Percentiles rank a stretch among this genome's conserved stretches.
Conservation (phyloP, 2,329 filamentous ascomycete species). For the Triangularia setosa region DNA sequence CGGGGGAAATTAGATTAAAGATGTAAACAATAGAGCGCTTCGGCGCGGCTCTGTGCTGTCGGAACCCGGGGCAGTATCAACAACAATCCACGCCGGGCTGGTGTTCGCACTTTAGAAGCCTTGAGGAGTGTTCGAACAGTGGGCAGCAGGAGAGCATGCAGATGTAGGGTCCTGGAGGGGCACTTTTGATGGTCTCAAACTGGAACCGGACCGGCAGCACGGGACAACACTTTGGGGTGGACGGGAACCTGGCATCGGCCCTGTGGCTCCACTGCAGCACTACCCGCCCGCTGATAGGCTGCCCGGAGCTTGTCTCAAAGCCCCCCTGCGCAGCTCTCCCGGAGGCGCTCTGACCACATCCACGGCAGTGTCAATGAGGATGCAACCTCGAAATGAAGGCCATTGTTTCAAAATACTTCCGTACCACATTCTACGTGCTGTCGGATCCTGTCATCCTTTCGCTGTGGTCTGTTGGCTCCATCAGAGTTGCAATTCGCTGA, state of each 20-base stretch:
- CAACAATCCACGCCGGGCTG: not conserved
- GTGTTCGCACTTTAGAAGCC: not conserved
- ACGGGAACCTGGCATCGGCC: not conserved
- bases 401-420: slow-evolving; percentile 20
- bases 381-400: slow-evolving; percentile 20
- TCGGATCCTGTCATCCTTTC: not conserved
- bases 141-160: not conserved
- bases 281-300: slow-evolving; percentile 11
- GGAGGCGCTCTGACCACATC: slow-evolving; percentile 9
- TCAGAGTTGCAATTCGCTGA: not conserved
- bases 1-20: slow-evolving; percentile 1
- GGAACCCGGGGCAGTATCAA: not conserved
- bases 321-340: slow-evolving; percentile 17
- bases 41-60: not conserved
- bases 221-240: not conserved
- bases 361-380: slow-evolving; percentile 14
- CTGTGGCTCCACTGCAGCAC: not conserved
- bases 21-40: not conserved
- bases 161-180: not conserved
- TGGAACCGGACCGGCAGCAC: not conserved
- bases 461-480: not conserved
- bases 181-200: slow-evolving; percentile 1
- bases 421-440: slow-evolving; percentile 4
- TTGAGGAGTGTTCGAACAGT: not conserved
- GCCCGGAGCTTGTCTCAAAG: slow-evolving; percentile 8